Base-by-base conservation (phyloP, 495 filamentous ascomycete genomes). In the Margaritispora aquatica region DNA sequence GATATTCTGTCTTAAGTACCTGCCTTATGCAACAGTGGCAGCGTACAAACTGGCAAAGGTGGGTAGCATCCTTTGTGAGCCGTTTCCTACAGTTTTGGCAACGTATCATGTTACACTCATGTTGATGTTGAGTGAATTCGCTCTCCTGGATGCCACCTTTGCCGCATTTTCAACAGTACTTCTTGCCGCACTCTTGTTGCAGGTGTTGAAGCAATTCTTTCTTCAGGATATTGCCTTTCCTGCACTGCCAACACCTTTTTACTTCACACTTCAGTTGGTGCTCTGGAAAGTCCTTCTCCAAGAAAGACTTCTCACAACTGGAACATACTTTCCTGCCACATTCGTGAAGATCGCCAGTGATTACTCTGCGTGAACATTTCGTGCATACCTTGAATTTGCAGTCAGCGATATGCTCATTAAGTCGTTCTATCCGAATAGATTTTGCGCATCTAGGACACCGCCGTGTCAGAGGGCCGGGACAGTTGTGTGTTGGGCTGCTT, bases 1-100 rank as follows among this genome's bases (percentile, higher is more conserved):
- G 49, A 26, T 51, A 51, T 51, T 51, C 49, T 26, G n/a, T 51
- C 49, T 51, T 51, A 8, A 51, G 49, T 26, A 51, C 49, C 10
- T 19, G 49, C 49, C 13, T 51, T 13, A 51, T 26, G 49, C 49
- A 51, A 2, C 49, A 22, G 49, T 22, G 23, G 22, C 49, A 51
- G 49, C 49, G 49, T 22, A 51, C 19, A 51, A 51, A 51, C 49
- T 51, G 49, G 49, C 49, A 51, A 51, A 51, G n/a, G 22, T 51
- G 49, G 26, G 24, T 26, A 51, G 23, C 19, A 51, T 51, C 49
- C 13, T 51, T 22, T 23, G n/a, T 22, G n/a, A 51, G 23, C 22
- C 49, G 49, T 26, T n/a, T 51, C 7, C n/a, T 19, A 26, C 49
- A 51, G 23, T 26, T 51, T 51, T 2, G 49, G 49, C 49, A 51